A percentile compares a stretch with the other conserved stretches of the same genome.
phyloP scores from a whole-genome alignment of 306 rosid genomes.

The Begonia peltatifolia region DNA sequence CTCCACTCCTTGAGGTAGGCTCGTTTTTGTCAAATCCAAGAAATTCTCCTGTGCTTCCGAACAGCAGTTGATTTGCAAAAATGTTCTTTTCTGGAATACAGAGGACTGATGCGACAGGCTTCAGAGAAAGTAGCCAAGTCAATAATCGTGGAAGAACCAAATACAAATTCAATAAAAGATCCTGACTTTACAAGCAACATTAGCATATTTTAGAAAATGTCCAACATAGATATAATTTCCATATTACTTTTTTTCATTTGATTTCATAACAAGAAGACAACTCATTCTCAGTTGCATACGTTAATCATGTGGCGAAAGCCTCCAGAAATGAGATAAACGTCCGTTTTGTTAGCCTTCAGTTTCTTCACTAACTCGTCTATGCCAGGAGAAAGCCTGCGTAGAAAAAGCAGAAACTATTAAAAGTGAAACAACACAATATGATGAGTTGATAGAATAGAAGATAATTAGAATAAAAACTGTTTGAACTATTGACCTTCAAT shows the following conservation, averaged over 20 bases:
- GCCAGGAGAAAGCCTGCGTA: slow-evolving; percentile 80
- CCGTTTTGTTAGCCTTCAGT: slow-evolving; percentile 41
- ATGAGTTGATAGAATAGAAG: not conserved
- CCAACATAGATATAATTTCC: too few relatives aligned
- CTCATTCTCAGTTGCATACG: slow-evolving; percentile 28
- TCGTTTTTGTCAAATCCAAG: slow-evolving; percentile 71
- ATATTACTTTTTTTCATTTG: too few relatives aligned
- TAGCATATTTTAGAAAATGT: too few relatives aligned
- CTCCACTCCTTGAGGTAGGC: slow-evolving; percentile 87
- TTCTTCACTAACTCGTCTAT: slow-evolving; percentile 58
- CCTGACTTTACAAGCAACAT: too few relatives aligned
- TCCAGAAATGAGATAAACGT: slow-evolving; percentile 76
- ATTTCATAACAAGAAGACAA: too few relatives aligned
- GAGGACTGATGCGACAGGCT: slow-evolving; percentile 84
- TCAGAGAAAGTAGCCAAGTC: slow-evolving; percentile 22
- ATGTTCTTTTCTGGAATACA: slow-evolving; percentile 57
- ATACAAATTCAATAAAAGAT: slow-evolving; percentile 1
- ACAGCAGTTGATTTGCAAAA: slow-evolving; percentile 79
- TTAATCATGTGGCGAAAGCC: slow-evolving; percentile 96
- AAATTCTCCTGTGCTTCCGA: slow-evolving; percentile 77
- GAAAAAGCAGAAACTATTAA: slow-evolving; percentile 2
- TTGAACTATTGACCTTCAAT: too few relatives aligned
- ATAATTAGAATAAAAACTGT: not conserved
- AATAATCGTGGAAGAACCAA: not conserved
- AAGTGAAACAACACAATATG: not conserved